Evolutionary conservation across 1,139 yeast genomes (phyloP).

Genomic region (Candida neerlandica): DNA sequence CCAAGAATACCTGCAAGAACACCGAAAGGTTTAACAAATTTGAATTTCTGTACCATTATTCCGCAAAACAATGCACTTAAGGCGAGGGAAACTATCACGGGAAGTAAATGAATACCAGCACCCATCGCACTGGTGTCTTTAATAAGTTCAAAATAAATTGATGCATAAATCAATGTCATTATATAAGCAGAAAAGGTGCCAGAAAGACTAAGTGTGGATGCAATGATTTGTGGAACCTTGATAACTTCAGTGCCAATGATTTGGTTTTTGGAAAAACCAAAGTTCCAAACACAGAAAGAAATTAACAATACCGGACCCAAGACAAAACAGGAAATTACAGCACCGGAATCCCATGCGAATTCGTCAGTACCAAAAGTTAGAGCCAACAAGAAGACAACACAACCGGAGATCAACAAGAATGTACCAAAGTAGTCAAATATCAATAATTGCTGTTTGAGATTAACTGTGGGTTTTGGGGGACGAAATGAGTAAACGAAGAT

Average conservation of each 20-base stretch:
- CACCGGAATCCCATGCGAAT: slow-evolving; percentile 52
- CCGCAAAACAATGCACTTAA: slow-evolving; percentile 33
- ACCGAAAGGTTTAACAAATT: slow-evolving; percentile 33
- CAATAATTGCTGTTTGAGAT: slow-evolving; percentile 31
- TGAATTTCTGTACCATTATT: slow-evolving; percentile 30
- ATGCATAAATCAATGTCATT: slow-evolving; percentile 26
- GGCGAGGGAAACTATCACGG: slow-evolving; percentile 37
- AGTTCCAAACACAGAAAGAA: slow-evolving; percentile 30
- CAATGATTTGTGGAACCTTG: slow-evolving; percentile 24
- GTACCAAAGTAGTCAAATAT: slow-evolving; percentile 55
- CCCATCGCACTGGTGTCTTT: slow-evolving; percentile 33
- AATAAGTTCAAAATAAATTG: slow-evolving; percentile 44
- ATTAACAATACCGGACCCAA: slow-evolving; percentile 40
- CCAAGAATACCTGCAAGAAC: slow-evolving; percentile 28
- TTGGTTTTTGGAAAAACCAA: slow-evolving; percentile 27
- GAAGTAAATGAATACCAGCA: slow-evolving; percentile 43
- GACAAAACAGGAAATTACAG: slow-evolving; percentile 48
- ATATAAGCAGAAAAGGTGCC: slow-evolving; percentile 30
- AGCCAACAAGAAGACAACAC: slow-evolving; percentile 45
- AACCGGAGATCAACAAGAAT: slow-evolving; percentile 45
- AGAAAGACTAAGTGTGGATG: slow-evolving; percentile 24
- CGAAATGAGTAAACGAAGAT: slow-evolving; percentile 31
- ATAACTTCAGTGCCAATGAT: slow-evolving; percentile 32
- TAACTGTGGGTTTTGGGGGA: slow-evolving; percentile 33
- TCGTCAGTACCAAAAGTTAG: slow-evolving; percentile 47